A percentile compares a stretch with the other conserved stretches of the same genome.
Conservation (phyloP, 768 basidiomycete genomes). For the Phylloporus rhodoxanthus region DNA sequence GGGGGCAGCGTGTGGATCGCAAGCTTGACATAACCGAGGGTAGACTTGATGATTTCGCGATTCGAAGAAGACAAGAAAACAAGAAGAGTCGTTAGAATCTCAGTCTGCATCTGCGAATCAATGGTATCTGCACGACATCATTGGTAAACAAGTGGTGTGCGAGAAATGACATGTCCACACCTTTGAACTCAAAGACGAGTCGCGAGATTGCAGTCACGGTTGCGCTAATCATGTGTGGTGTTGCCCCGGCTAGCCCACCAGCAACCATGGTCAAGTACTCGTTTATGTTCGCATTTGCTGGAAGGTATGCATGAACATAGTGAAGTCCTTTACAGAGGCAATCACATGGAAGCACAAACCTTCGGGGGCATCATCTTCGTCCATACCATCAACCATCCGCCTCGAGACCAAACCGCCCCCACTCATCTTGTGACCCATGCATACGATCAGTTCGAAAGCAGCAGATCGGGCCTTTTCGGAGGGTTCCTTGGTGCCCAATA, state of each 20-base stretch:
- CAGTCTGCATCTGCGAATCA: conserved; percentile 64
- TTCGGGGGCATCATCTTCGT: conserved; percentile 53
- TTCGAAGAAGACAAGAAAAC: conserved; percentile 92
- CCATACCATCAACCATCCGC: conserved; percentile 76
- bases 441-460: conserved; percentile 84
- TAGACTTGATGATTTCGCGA: conserved; percentile 96
- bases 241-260: conserved; percentile 87
- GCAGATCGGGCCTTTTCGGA: conserved; percentile 86
- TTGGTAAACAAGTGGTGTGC: not conserved
- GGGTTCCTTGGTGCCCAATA: conserved; percentile 93
- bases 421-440: conserved; percentile 91
- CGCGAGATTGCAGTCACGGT: conserved; percentile 92
- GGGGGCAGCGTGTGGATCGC: conserved; percentile 78
- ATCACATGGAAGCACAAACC: conserved; percentile 20
- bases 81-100: conserved; percentile 79
- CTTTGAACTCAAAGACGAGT: conserved; percentile 93
- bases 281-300: conserved; percentile 69
- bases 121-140: conserved; percentile 49
- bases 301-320: conserved; percentile 10
- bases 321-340: conserved; percentile 1
- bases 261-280: conserved; percentile 97
- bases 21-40: conserved; percentile 92
- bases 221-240: conserved; percentile 97
- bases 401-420: conserved; percentile 78
- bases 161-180: conserved; percentile 33